These are phyloP conservation scores for Aethionema arabicum DNA, from an alignment of 345 rosid species.

Conservation along the genomic window DNA sequence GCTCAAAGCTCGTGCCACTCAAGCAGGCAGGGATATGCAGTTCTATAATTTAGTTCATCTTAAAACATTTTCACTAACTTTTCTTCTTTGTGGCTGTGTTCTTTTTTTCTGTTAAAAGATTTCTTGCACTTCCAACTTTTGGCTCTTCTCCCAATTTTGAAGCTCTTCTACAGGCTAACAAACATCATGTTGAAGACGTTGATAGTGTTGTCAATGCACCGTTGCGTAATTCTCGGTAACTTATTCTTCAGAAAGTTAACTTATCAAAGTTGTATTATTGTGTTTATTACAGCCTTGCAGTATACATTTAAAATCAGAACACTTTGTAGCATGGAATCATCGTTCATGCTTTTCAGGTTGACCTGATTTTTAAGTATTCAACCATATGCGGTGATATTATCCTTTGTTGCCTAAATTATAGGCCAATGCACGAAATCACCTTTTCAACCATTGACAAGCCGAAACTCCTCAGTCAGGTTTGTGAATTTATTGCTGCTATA, in stretches of 20 bases:
- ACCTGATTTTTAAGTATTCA: constrained; percentile 17
- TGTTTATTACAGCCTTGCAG: constrained; percentile 7
- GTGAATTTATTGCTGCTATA: constrained; percentile 19
- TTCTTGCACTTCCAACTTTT: constrained; percentile 92
- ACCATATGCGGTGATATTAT: constrained; percentile 21
- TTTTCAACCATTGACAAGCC: constrained; percentile 95
- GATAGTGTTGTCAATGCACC: constrained; percentile 55
- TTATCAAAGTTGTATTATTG: not conserved
- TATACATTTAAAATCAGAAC: not conserved
- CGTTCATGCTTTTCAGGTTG: constrained; percentile 15
- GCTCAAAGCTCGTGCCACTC: constrained; percentile 65
- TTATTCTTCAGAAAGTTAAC: not conserved
- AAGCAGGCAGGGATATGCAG: constrained; percentile 52
- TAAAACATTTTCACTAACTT: not conserved
- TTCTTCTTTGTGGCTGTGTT: constrained; percentile 14
- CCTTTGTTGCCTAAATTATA: constrained; percentile 43
- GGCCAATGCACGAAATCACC: constrained; percentile 97
- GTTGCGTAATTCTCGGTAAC: constrained; percentile 37
- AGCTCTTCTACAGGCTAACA: constrained; percentile 51
- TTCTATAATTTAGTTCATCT: constrained; percentile 5
- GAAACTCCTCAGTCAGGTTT: constrained; percentile 90
- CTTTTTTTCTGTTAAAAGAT: constrained; percentile 42
- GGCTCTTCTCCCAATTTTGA: constrained; percentile 85
- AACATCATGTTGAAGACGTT: constrained; percentile 56
- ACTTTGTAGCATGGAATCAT: constrained; percentile 14